Evolutionary conservation across 768 basidiomycete species (phyloP).

Genomic region (Podaxis sp.): DNA sequence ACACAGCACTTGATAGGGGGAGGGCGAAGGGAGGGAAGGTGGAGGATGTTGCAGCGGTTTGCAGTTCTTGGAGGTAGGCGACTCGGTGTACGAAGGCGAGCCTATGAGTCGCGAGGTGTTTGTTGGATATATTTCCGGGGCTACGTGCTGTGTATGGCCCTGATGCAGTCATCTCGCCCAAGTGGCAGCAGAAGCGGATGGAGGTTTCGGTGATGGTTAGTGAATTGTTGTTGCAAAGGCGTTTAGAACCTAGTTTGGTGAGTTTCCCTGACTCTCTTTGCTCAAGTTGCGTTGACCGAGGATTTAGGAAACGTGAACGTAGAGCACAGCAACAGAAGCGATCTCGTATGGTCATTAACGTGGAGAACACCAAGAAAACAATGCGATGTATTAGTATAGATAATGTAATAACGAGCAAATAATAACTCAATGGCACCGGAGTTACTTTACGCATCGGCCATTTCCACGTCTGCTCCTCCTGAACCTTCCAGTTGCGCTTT

Average conservation of each 20-base stretch:
- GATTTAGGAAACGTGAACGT: no score
- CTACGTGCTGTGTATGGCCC: background rate
- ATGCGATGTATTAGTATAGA: background rate
- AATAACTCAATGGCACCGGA: background rate
- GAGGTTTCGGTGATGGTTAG: background rate
- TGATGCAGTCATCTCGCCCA: background rate
- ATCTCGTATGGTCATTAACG: background rate
- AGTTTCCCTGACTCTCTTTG: background rate
- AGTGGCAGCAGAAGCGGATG: constrained; percentile 6
- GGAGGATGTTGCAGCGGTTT: background rate
- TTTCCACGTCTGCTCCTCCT: constrained; percentile 49
- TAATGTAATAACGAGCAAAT: background rate
- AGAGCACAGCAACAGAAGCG: background rate
- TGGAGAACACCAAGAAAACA: background rate
- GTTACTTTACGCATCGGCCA: constrained; percentile 40
- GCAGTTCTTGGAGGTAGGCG: background rate
- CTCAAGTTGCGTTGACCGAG: background rate
- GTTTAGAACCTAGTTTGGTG: background rate
- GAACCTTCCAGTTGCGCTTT: constrained; percentile 35
- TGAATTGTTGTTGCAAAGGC: background rate
- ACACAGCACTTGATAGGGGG: background rate
- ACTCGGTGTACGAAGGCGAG: constrained; percentile 1
- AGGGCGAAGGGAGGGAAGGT: background rate
- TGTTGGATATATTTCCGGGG: constrained; percentile 5
- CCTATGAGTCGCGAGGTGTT: background rate